Conservation (phyloP, 2,329 filamentous ascomycete species). For the Diaporthe nobilis region DNA sequence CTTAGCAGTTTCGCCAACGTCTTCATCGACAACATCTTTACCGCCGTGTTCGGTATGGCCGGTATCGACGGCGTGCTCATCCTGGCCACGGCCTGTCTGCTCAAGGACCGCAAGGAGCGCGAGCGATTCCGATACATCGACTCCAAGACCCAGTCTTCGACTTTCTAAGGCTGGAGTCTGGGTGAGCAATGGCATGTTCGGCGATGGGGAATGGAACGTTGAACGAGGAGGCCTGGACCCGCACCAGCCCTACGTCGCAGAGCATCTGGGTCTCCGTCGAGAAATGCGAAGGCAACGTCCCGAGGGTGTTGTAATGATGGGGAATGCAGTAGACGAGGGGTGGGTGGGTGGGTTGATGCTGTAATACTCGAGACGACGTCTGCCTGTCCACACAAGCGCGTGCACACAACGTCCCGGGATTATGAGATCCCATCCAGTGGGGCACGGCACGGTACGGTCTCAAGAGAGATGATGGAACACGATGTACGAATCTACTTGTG, state of each 20-base stretch:
- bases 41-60: slow-evolving; percentile 83
- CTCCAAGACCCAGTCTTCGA: slow-evolving; percentile 75
- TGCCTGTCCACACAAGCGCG: slow-evolving; percentile 5
- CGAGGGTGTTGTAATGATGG: slow-evolving; percentile 6
- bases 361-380: slow-evolving; percentile 29
- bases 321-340: neutral
- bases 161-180: slow-evolving; percentile 56
- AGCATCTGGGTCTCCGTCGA: neutral
- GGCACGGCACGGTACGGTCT: slow-evolving; percentile 10
- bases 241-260: neutral
- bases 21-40: slow-evolving; percentile 84
- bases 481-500: slow-evolving; percentile 21
- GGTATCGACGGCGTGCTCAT: slow-evolving; percentile 78
- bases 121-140: slow-evolving; percentile 86
- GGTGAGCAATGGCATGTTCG: neutral
- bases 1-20: slow-evolving; percentile 79
- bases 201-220: neutral
- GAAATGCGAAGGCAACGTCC: slow-evolving; percentile 16
- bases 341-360: neutral
- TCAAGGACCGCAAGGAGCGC: slow-evolving; percentile 85
- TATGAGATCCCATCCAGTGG: neutral
- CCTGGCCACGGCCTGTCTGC: slow-evolving; percentile 79
- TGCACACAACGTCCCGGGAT: slow-evolving; percentile 11
- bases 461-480: slow-evolving; percentile 5
- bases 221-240: neutral